Percentiles rank a stretch among this genome's conserved stretches.
phyloP scores from a whole-genome alignment of 495 filamentous ascomycete species.

The Xylaria acuta region DNA sequence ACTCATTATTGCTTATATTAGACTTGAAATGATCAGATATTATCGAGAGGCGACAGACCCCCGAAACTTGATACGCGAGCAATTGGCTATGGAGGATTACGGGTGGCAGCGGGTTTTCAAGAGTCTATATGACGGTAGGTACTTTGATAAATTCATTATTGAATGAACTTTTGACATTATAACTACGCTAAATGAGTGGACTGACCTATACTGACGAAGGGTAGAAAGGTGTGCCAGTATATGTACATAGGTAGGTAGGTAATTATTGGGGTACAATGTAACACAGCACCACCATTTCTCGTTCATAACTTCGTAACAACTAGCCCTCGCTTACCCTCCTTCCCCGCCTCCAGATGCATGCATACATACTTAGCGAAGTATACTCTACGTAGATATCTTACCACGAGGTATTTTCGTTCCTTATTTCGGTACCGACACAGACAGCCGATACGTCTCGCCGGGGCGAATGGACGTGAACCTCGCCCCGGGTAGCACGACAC shows the following conservation, averaged over 20 bases:
- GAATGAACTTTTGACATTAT: constrained; percentile 1
- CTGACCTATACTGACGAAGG: neutral
- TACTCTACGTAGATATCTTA: too few relatives aligned
- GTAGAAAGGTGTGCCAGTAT: neutral
- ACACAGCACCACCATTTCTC: neutral
- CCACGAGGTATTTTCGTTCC: neutral
- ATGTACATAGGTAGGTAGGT: too few relatives aligned
- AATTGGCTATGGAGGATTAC: neutral
- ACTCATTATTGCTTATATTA: neutral
- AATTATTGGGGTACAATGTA: neutral
- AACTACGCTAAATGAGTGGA: constrained; percentile 5
- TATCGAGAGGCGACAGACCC: neutral
- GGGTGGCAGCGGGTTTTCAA: neutral
- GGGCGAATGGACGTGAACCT: constrained; percentile 47
- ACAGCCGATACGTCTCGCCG: constrained; percentile 50
- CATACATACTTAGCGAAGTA: too few relatives aligned
- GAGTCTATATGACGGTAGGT: neutral
- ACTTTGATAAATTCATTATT: neutral
- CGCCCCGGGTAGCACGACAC: constrained; percentile 43
- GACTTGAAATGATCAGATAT: neutral
- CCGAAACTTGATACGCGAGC: neutral
- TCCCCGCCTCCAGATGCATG: neutral
- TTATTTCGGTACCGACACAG: constrained; percentile 30
- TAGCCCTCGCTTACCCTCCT: neutral
- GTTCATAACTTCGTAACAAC: constrained; percentile 10